Conservation (phyloP, 805 yeast species). For the Zygosaccharomyces rouxii region DNA sequence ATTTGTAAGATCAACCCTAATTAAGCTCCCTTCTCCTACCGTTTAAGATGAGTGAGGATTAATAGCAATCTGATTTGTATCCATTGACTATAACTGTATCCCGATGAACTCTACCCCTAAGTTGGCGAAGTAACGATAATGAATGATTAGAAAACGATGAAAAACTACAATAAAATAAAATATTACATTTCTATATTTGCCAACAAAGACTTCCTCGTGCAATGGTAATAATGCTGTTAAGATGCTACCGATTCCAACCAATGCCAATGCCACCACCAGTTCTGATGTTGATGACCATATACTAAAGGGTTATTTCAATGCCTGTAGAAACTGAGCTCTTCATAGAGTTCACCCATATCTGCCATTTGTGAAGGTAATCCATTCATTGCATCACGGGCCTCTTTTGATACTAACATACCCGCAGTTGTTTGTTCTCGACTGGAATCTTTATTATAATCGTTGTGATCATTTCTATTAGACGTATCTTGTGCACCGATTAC, state of each 20-base stretch:
- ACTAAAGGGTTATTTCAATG: constrained; percentile 9
- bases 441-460: not conserved
- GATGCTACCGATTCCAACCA: not conserved
- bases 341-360: constrained; percentile 18
- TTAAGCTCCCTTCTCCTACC: too few species aligned
- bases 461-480: not conserved
- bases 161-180: not conserved
- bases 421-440: not conserved
- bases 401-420: not conserved
- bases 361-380: constrained; percentile 17
- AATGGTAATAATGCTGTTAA: not conserved
- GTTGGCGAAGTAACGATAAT: not conserved
- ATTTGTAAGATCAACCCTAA: too few species aligned
- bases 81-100: not conserved
- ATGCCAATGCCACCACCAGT: not conserved
- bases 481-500: constrained; percentile 7
- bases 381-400: not conserved
- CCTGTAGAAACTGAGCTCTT: constrained; percentile 25
- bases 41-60: too few species aligned
- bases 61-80: too few species aligned
- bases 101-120: not conserved
- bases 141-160: not conserved
- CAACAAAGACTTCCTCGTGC: not conserved
- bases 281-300: not conserved
- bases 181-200: not conserved